phyloP scores from a whole-genome alignment of 2,329 filamentous ascomycete genomes.

The Decorospora gaudefroyi region DNA sequence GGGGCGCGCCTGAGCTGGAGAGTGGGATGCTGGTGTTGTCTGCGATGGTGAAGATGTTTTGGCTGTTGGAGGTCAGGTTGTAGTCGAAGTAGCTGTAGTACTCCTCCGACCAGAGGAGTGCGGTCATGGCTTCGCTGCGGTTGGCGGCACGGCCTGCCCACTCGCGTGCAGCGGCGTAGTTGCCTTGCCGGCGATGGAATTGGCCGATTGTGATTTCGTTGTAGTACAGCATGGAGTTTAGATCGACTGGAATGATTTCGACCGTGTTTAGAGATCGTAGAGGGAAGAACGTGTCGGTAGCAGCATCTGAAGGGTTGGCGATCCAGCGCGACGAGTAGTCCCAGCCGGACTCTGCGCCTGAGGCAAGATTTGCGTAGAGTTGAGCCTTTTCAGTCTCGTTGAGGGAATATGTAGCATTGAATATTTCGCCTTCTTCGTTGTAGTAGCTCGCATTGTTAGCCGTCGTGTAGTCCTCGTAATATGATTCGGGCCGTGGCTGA shows the following conservation, averaged over 20 bases:
- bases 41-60: slow-evolving; percentile 59
- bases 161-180: slow-evolving; percentile 54
- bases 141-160: slow-evolving; percentile 58
- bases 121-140: slow-evolving; percentile 65
- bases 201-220: slow-evolving; percentile 64
- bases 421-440: slow-evolving; percentile 61
- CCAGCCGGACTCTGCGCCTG: slow-evolving; percentile 68
- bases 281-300: slow-evolving; percentile 65
- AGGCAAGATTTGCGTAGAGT: slow-evolving; percentile 66
- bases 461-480: slow-evolving; percentile 66
- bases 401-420: slow-evolving; percentile 57
- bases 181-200: slow-evolving; percentile 59
- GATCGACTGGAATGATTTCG: slow-evolving; percentile 65
- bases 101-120: slow-evolving; percentile 67
- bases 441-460: slow-evolving; percentile 69
- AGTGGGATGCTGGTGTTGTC: slow-evolving; percentile 49
- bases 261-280: slow-evolving; percentile 65
- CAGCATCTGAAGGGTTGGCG: slow-evolving; percentile 61
- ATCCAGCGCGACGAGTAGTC: slow-evolving; percentile 67
- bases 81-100: slow-evolving; percentile 70
- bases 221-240: slow-evolving; percentile 70
- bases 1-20: slow-evolving; percentile 53
- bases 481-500: slow-evolving; percentile 69
- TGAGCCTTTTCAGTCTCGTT: slow-evolving; percentile 58
- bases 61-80: slow-evolving; percentile 63